Base-by-base conservation (phyloP, 2,329 filamentous ascomycete species). In the Colletotrichum graminicola region DNA sequence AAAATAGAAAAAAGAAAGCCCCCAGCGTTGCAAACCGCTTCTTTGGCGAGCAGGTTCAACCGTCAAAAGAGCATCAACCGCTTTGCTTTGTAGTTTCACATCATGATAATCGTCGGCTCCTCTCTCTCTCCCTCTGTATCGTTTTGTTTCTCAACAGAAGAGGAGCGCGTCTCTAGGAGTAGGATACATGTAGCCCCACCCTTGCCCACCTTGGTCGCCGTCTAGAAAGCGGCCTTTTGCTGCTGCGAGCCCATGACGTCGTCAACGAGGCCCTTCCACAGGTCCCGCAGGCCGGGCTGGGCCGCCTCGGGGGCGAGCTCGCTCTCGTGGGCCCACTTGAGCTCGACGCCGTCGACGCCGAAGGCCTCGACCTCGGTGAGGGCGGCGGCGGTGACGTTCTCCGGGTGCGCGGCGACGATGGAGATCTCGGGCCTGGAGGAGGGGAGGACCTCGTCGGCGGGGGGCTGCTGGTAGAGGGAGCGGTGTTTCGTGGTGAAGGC, bases 351-450 rank as follows among this genome's bases (percentile, higher is more conserved):
- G 77, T 90, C 88, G 10, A 89, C 76, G 57, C 85, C 84, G 75
- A 89, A 85, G n/a, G 84, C 84, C 76, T 90, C 87, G n/a, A 90
- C 83, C 76, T 88, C 87, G 11, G 86, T 87, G 68, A 91, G 80
- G 5, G 88, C 84, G 6, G 84, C 82, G 2, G 84, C 83, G 4
- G 87, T 77, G 36, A 89, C 86, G 54, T 80, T 79, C 26, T 87
- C 87, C 0, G 89, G 88, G 79, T 90, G 81, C 8, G 85, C 83
- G 14, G 89, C 89, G 36, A 91, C 81, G 73, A 91, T 85, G 74
- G 83, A 82, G 77, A 88, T 88, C 77, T 87, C 81, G 21, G 84
- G 82, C 54, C 75, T 74, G 7, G 80, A 75, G 49, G 86, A 74
- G 12, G 85, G 82, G 21, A 70, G 60, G 41, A 51, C 68, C 65